Conservation (phyloP, 495 filamentous ascomycete species). For the Aspergillus bertholletiae region DNA sequence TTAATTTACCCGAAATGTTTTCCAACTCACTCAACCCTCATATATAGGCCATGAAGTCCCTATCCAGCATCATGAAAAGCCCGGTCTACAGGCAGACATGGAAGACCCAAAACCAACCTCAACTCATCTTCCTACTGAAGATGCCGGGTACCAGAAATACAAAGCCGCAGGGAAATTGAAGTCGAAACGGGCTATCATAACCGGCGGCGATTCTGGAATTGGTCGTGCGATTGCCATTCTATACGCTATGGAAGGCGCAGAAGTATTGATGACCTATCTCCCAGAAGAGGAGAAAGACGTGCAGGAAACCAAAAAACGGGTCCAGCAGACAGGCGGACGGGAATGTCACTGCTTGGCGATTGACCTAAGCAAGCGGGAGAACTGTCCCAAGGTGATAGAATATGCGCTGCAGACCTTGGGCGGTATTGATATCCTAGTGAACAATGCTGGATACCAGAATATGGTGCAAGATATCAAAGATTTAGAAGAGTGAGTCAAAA, state of each 20-base stretch:
- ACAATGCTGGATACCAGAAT: conserved; percentile 78
- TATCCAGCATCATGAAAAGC: conserved; percentile 62
- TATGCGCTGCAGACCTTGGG: conserved; percentile 61
- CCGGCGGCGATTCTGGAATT: conserved; percentile 81
- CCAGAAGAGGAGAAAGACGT: conserved; percentile 75
- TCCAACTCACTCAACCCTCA: background rate
- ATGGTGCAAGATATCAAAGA: conserved; percentile 68
- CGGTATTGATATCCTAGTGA: conserved; percentile 72
- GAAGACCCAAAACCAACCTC: conserved; percentile 57
- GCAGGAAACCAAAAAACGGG: conserved; percentile 69
- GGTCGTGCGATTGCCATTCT: conserved; percentile 75
- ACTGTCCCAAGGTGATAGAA: conserved; percentile 76
- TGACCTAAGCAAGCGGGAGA: conserved; percentile 59
- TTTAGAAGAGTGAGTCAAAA: conserved; percentile 72
- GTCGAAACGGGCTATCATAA: conserved; percentile 75
- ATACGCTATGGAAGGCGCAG: conserved; percentile 81
- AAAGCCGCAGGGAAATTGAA: conserved; percentile 78
- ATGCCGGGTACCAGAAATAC: conserved; percentile 71
- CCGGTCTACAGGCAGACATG: conserved; percentile 66
- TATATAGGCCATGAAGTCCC: conserved; percentile 64
- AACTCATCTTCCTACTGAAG: conserved; percentile 63
- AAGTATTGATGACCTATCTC: conserved; percentile 69
- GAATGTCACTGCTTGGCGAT: conserved; percentile 59
- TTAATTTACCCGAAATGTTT: background rate
- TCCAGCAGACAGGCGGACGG: conserved; percentile 61